phyloP scores from a whole-genome alignment of 805 yeast species.

The Candida nanaspora region DNA sequence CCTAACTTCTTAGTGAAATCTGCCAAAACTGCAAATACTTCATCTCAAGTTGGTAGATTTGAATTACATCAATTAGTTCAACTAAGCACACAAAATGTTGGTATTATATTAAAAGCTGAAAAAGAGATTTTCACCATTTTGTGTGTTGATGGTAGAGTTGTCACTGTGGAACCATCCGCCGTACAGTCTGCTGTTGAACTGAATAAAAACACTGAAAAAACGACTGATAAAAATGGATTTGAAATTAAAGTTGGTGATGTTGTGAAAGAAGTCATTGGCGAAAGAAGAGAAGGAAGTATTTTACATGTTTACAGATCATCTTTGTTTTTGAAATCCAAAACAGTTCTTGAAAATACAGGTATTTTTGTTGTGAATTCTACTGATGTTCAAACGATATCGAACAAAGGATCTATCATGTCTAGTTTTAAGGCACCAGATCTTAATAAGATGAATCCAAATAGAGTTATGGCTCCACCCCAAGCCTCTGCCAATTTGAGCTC shows the following conservation, averaged over 20 bases:
- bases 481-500: constrained; percentile 44
- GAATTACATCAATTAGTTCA: constrained; percentile 88
- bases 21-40: constrained; percentile 68
- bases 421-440: constrained; percentile 54
- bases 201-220: constrained; percentile 62
- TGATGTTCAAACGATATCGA: constrained; percentile 76
- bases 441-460: constrained; percentile 81
- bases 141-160: constrained; percentile 71
- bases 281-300: constrained; percentile 81
- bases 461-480: constrained; percentile 51
- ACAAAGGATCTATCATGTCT: constrained; percentile 66
- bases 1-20: constrained; percentile 88
- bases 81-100: constrained; percentile 77
- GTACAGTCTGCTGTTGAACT: constrained; percentile 70
- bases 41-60: constrained; percentile 68
- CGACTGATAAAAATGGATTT: constrained; percentile 80
- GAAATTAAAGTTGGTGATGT: constrained; percentile 88
- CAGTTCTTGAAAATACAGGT: constrained; percentile 79
- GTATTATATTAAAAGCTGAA: constrained; percentile 85
- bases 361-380: constrained; percentile 75
- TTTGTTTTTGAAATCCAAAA: constrained; percentile 75
- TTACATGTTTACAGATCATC: constrained; percentile 77
- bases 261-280: constrained; percentile 79
- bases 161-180: constrained; percentile 70
- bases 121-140: constrained; percentile 77